Percentiles rank a stretch among this genome's conserved stretches.
phyloP scores from a whole-genome alignment of 305 asterid species.

The Vinca major region DNA sequence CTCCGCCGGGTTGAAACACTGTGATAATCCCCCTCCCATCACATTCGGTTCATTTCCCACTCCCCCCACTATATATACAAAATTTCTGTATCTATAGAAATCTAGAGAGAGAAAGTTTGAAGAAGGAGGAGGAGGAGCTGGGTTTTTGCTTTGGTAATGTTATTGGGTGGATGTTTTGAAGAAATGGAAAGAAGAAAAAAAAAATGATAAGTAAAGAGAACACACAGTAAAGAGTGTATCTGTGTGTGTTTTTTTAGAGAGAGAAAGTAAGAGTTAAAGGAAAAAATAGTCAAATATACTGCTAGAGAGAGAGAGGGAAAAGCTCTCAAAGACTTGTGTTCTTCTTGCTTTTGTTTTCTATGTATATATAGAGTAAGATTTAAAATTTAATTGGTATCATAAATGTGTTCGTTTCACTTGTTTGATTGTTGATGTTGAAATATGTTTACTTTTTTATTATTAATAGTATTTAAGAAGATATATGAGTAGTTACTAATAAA shows the following conservation, averaged over 20 bases:
- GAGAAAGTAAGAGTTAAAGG: background rate
- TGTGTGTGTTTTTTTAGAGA: constrained; percentile 6
- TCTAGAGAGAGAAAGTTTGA: constrained; percentile 6
- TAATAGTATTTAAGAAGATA: no score
- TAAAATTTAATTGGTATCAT: no score
- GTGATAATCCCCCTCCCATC: constrained; percentile 98
- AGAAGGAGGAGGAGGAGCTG: background rate
- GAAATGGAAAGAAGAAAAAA: constrained; percentile 3
- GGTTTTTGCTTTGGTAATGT: background rate
- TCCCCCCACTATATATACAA: constrained; percentile 19
- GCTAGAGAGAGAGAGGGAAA: background rate
- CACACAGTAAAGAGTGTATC: constrained; percentile 2
- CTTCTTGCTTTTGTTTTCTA: constrained; percentile 1
- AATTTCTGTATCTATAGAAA: background rate
- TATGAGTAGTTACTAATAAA: no score
- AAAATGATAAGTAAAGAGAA: background rate
- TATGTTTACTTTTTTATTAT: no score
- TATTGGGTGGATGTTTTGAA: constrained; percentile 8
- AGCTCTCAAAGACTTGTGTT: constrained; percentile 1
- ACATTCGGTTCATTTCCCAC: constrained; percentile 74
- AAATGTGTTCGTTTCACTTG: no score
- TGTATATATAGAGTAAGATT: background rate
- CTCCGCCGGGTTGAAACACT: constrained; percentile 70
- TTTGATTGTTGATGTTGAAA: no score
- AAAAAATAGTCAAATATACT: background rate